Base-by-base conservation (phyloP, 2,329 filamentous ascomycete species). In the Penicillium olsonii region DNA sequence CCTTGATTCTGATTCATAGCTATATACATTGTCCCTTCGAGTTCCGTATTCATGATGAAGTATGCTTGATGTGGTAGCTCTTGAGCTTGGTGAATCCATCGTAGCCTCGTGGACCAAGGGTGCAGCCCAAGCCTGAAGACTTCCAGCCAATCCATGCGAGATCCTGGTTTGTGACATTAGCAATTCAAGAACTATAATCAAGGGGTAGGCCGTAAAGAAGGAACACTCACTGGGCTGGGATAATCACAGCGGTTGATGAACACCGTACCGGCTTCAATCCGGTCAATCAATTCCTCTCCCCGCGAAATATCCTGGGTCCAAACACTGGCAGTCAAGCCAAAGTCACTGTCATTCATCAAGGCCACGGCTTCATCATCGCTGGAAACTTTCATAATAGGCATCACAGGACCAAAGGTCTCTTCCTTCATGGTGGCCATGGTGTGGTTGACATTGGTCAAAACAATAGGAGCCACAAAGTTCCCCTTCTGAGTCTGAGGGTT, bases 101-200 rank as follows among this genome's bases (percentile, higher is more conserved):
- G 66, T 92, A 96, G 11, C 90, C 92, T 63, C 90, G 92, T 59
- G 79, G 86, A 72, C 89, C 91, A 62, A 96, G 75, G 8, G 90
- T 95, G 63, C 88, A 86, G 26, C 92, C 92, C 72, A 88, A 89
- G 54, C 92, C 91, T 46, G 90, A 95, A 67, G 94, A 88, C 78
- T 96, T 96, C 90, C 90, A 95, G 6, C 92, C 92, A 3, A 90
- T 92, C 90, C 89, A 94, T 9, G 90, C 89, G 59, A 94, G 81
- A 70, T 94, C 90, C 88, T 92, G 34, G 11, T 8, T 2, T 59
- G 15, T 11, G 22, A 7, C 19, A 31, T 55, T 29, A 53, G 45
- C 12, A 17, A 11, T 35, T 14, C 15, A 18, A 14, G 22, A 33
- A 5, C 11, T 10, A 10, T 10, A 4, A 19, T 11, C 4, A 34